These are phyloP conservation scores for Coemansia sp. DNA, from an alignment of 192 early-diverging fungal species.

Conservation along the genomic window DNA sequence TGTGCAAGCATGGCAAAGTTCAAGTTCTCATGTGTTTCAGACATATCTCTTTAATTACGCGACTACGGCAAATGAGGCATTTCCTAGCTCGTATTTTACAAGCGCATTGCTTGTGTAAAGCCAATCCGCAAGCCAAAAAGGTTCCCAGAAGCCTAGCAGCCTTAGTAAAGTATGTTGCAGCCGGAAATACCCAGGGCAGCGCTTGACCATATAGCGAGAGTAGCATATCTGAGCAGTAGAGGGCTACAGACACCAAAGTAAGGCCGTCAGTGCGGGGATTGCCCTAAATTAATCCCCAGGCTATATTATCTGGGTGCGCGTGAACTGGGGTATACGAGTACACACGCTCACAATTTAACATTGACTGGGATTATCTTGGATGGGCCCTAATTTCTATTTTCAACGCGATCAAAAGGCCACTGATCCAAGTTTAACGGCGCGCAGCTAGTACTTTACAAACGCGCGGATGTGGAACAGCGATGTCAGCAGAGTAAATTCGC, in stretches of 20 bases:
- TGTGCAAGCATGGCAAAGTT: too few relatives aligned
- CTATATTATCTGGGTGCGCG: constrained; percentile 5
- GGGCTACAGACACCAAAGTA: neutral
- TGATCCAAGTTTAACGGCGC: neutral
- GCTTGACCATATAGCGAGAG: too few relatives aligned
- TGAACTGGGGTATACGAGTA: neutral
- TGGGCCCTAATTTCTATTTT: too few relatives aligned
- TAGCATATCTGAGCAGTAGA: neutral
- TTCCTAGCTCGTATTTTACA: neutral
- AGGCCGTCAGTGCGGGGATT: neutral
- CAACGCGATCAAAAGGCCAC: neutral
- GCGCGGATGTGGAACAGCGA: too few relatives aligned
- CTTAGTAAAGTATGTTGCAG: neutral
- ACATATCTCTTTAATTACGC: neutral
- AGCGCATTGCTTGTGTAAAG: neutral
- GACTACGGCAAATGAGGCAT: neutral
- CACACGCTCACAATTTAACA: constrained; percentile 1
- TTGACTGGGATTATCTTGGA: neutral
- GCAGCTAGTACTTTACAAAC: neutral
- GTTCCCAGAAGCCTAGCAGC: neutral
- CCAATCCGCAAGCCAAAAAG: neutral
- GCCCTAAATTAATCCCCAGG: neutral
- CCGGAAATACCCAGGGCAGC: too few relatives aligned
- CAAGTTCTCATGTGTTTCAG: constrained; percentile 10
- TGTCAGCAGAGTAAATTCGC: too few relatives aligned